phyloP scores from a whole-genome alignment of 1,284 basidiomycete genomes.

The Rhodotorula glutinis region DNA sequence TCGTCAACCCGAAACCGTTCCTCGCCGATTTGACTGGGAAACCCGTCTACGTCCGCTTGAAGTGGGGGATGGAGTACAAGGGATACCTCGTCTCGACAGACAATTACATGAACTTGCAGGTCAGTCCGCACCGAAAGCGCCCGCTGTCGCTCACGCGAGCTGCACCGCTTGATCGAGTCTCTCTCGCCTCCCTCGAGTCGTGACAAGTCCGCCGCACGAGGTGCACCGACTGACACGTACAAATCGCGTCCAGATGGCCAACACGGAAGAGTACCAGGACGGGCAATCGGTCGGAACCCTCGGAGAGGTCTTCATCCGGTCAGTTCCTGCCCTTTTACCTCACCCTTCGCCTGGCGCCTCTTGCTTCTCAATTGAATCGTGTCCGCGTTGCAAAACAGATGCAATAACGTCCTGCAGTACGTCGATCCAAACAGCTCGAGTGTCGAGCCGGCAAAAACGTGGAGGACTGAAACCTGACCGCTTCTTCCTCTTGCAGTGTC shows the following conservation, averaged over 20 bases:
- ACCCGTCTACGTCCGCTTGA: constrained; percentile 85
- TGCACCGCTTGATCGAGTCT: neutral
- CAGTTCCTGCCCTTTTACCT: constrained; percentile 43
- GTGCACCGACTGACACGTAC: too few relatives aligned
- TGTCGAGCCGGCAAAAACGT: neutral
- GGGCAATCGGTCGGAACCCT: constrained; percentile 92
- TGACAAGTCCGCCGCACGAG: too few relatives aligned
- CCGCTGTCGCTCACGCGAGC: constrained; percentile 10
- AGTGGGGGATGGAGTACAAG: constrained; percentile 99
- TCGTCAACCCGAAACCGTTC: constrained; percentile 98
- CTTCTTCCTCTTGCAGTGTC: constrained; percentile 10
- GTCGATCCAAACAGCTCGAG: neutral
- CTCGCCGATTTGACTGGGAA: constrained; percentile 97
- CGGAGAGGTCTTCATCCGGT: constrained; percentile 98
- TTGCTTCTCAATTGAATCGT: neutral
- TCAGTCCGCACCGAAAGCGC: constrained; percentile 45
- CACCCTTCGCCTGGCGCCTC: too few relatives aligned
- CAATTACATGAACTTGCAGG: constrained; percentile 99
- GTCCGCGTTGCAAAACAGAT: constrained; percentile 11
- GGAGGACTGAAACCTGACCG: too few relatives aligned
- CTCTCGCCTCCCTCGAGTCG: too few relatives aligned
- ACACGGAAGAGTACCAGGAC: constrained; percentile 97
- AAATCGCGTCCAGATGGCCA: constrained; percentile 79
- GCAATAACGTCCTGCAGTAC: constrained; percentile 42
- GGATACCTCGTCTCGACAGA: constrained; percentile 98